Evolutionary conservation across 805 yeast genomes (phyloP).

Genomic region (Candida corydali): DNA sequence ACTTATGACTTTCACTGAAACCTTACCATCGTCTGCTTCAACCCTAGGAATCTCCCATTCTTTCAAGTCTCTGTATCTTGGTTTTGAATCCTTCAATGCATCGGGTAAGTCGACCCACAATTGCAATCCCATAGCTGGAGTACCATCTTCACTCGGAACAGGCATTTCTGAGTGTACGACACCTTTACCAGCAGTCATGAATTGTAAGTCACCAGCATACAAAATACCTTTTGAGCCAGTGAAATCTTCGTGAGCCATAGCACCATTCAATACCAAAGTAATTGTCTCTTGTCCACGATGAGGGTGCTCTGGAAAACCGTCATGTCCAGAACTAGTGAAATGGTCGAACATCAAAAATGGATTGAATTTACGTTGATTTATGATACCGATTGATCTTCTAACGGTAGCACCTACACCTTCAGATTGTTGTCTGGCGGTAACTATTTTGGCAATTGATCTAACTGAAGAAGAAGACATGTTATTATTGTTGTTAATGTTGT

Average conservation of each 20-base stretch:
- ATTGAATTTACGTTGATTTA: constrained; percentile 64
- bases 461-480: constrained; percentile 11
- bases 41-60: constrained; percentile 68
- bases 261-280: constrained; percentile 30
- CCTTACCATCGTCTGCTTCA: constrained; percentile 56
- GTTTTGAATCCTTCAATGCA: constrained; percentile 55
- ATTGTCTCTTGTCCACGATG: constrained; percentile 39
- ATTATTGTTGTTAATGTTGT: too few relatives aligned
- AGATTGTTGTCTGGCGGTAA: constrained; percentile 59
- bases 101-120: constrained; percentile 84
- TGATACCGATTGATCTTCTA: constrained; percentile 73
- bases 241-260: constrained; percentile 56
- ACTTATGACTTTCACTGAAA: constrained; percentile 66
- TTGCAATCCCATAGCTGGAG: constrained; percentile 63
- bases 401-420: constrained; percentile 91
- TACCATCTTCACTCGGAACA: constrained; percentile 48
- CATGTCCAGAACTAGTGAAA: constrained; percentile 56
- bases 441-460: constrained; percentile 29
- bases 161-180: constrained; percentile 88
- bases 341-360: constrained; percentile 85
- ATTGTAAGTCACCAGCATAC: constrained; percentile 80
- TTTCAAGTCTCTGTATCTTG: constrained; percentile 75
- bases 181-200: constrained; percentile 92
- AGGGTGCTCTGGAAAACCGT: constrained; percentile 51
- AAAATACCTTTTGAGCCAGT: constrained; percentile 79